These are phyloP conservation scores for Hermanozyma aechmeae DNA, from an alignment of 805 yeast genomes.

Conservation along the genomic window DNA sequence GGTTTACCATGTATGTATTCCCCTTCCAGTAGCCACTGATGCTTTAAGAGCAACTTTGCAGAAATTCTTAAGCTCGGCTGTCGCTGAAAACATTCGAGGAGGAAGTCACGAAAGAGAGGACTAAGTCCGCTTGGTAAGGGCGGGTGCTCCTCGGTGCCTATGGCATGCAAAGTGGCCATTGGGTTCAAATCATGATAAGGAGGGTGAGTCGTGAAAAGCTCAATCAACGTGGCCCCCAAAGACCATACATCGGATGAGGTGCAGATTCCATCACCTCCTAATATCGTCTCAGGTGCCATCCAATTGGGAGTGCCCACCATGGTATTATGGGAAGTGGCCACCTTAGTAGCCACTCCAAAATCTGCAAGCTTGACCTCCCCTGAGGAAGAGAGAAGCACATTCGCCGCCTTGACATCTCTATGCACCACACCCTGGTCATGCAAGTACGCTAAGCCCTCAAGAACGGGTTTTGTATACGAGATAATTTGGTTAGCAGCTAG, in stretches of 20 bases:
- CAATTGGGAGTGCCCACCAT: conserved; percentile 89
- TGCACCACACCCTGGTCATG: conserved; percentile 72
- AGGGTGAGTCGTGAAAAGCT: conserved; percentile 76
- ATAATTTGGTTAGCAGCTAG: conserved; percentile 47
- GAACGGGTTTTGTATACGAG: conserved; percentile 27
- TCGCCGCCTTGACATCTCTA: conserved; percentile 62
- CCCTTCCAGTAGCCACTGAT: conserved; percentile 40
- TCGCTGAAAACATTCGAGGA: conserved; percentile 61
- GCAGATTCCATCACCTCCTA: conserved; percentile 71
- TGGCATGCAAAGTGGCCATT: conserved; percentile 76
- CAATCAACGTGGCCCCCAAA: conserved; percentile 89
- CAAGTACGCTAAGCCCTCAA: conserved; percentile 53
- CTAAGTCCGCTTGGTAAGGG: conserved; percentile 51
- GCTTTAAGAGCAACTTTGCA: conserved; percentile 47
- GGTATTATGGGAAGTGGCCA: conserved; percentile 19
- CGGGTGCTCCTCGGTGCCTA: conserved; percentile 67
- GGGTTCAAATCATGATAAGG: conserved; percentile 73
- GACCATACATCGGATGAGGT: conserved; percentile 91
- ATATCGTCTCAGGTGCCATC: conserved; percentile 97
- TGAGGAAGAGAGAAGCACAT: conserved; percentile 9
- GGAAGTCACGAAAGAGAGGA: conserved; percentile 41
- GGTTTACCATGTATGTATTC: not conserved
- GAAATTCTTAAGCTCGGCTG: conserved; percentile 51
- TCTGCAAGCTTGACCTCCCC: conserved; percentile 13
- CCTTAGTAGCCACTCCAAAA: conserved; percentile 84